Base-by-base conservation (phyloP, 257 asterid species). In the Cruciata laevipes region DNA sequence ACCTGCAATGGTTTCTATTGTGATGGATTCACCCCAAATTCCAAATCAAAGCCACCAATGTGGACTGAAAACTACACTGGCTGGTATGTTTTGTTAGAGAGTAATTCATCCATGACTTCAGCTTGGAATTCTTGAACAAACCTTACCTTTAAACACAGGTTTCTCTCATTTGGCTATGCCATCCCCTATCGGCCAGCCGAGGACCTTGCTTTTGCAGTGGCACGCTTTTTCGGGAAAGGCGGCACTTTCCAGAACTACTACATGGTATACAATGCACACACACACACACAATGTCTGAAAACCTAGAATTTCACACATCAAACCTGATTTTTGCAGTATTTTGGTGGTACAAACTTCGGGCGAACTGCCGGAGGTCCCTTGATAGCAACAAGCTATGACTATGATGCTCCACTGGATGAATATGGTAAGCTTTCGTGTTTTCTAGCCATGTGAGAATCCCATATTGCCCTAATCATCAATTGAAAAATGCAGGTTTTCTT, bases 61-160 rank as follows among this genome's bases (percentile, higher is more conserved):
- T 89, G 96, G 96, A 89, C 95, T 0, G 96, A 89, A 74, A 89
- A 89, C 79, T 89, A 83, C 44, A 81, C 80, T 89, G 96, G 96
- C 78, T 89, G 96, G 96, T 85, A 78, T 23, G 62, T 42, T 17
- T 38, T 35, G 20, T 47, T 4, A 16, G 9, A 37, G 21, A 53
- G 27, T 63, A 32, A 20, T 38, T 53, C 60, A 18, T 10, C 20
- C 61, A 12, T 38, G 4, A 17, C 56, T 67, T 58, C 9, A 33
- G 44, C 11, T 47, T 25, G 20, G 37, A 52, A 31, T 20, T 23
- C 55, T 67, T 63, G 57, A 60, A 30, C 0, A 47, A 62, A 38
- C 4, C 68, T 38, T 66, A 24, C 20, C 75, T 16, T 42, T 25
- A 63, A 33, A 69, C 70, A 51, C 71, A 89, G 96, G 96, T 89